A percentile compares a stretch with the other conserved stretches of the same genome.
Conservation (phyloP, 2,329 filamentous ascomycete genomes). For the Botrytis porri region DNA sequence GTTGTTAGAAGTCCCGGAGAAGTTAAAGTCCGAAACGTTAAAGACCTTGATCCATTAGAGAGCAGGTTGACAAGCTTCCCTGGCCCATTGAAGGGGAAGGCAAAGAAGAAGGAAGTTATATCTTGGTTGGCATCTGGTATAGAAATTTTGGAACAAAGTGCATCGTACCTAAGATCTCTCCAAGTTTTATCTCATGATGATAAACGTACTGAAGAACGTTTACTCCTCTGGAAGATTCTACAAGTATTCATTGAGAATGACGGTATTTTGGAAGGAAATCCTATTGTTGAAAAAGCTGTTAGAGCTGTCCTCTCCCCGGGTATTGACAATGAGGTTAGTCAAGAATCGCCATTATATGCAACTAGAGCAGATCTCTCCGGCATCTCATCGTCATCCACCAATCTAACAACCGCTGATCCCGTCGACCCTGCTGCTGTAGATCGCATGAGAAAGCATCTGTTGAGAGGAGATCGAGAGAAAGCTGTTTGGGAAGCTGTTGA, state of each 20-base stretch:
- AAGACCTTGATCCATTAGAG: constrained; percentile 66
- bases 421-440: constrained; percentile 68
- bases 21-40: constrained; percentile 72
- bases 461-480: constrained; percentile 81
- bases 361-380: constrained; percentile 42
- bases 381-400: constrained; percentile 39
- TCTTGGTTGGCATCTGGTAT: constrained; percentile 79
- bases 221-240: constrained; percentile 84
- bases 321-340: constrained; percentile 35
- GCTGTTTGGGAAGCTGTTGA: constrained; percentile 93
- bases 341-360: constrained; percentile 37
- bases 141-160: constrained; percentile 62
- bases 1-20: constrained; percentile 81
- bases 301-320: constrained; percentile 69
- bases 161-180: constrained; percentile 42
- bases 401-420: constrained; percentile 56
- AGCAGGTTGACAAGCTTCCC: constrained; percentile 80
- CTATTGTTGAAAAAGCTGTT: constrained; percentile 70
- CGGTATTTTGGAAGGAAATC: constrained; percentile 71
- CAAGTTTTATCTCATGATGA: constrained; percentile 55
- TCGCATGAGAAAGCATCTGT: constrained; percentile 67
- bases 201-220: constrained; percentile 74
- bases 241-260: constrained; percentile 82
- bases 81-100: constrained; percentile 82
- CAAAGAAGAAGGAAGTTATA: constrained; percentile 91